Evolutionary conservation across 139 green algal genomes (phyloP).

Genomic region (Nannochloris sp.): DNA sequence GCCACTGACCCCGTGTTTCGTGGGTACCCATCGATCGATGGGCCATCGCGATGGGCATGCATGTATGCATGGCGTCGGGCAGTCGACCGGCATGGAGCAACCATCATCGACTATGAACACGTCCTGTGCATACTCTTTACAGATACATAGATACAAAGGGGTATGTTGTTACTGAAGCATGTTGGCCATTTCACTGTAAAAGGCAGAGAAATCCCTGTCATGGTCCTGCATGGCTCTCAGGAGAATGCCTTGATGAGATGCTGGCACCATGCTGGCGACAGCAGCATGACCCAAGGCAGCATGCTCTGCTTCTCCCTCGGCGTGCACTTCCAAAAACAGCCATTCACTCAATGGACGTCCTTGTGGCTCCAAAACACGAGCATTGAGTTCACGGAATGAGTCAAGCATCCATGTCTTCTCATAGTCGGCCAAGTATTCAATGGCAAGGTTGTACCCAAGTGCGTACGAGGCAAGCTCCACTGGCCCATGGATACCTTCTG

Average conservation of each 20-base stretch:
- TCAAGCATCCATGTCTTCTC: constrained; percentile 94
- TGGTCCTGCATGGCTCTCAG: constrained; percentile 73
- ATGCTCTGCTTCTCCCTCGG: constrained; percentile 86
- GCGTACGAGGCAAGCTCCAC: constrained; percentile 66
- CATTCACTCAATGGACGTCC: constrained; percentile 56
- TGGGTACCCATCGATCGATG: too few relatives aligned
- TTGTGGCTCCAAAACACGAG: constrained; percentile 32
- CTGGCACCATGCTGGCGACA: constrained; percentile 59
- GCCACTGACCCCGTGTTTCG: too few relatives aligned
- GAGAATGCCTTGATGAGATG: constrained; percentile 42
- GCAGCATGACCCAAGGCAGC: constrained; percentile 83
- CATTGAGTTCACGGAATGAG: constrained; percentile 63
- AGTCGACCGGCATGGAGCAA: too few relatives aligned
- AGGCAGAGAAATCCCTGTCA: constrained; percentile 81
- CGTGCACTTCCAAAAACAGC: constrained; percentile 84
- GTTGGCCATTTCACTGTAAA: constrained; percentile 79
- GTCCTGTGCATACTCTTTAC: not conserved
- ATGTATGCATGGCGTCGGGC: too few relatives aligned
- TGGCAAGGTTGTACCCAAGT: constrained; percentile 89
- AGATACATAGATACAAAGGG: not conserved
- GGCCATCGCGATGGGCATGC: too few relatives aligned
- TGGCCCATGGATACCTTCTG: constrained; percentile 5
- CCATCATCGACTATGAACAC: too few relatives aligned
- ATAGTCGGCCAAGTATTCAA: constrained; percentile 90
- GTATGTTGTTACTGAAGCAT: constrained; percentile 48